Conservation (phyloP, 139 green algal species). For the Microglena sp. region DNA sequence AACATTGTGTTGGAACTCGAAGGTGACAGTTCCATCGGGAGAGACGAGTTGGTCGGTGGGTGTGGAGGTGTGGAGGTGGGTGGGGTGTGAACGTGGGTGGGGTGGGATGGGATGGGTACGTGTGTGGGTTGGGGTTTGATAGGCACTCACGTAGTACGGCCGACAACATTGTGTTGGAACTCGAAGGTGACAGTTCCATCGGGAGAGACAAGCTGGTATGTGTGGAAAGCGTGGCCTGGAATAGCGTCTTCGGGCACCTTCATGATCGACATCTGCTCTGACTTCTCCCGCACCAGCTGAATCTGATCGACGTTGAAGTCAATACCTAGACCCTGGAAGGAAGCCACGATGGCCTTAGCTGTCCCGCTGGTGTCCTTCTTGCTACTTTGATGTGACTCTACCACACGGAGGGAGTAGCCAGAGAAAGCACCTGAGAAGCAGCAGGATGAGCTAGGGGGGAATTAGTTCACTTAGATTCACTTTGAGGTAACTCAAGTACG, state of each 20-base stretch:
- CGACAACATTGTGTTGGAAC: constrained; percentile 96
- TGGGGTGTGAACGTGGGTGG: too few species aligned
- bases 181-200: constrained; percentile 83
- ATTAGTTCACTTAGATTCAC: too few species aligned
- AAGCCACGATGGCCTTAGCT: constrained; percentile 85
- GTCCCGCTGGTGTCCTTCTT: constrained; percentile 89
- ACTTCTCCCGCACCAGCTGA: constrained; percentile 66
- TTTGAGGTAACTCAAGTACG: too few species aligned
- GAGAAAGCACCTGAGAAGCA: constrained; percentile 88
- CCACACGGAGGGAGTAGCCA: constrained; percentile 83
- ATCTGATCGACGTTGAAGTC: constrained; percentile 65
- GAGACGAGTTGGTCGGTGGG: constrained; percentile 85
- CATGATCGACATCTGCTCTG: constrained; percentile 21
- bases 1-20: constrained; percentile 98
- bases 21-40: constrained; percentile 66
- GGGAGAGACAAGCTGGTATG: constrained; percentile 78
- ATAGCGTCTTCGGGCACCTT: constrained; percentile 25
- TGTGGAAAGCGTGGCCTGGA: constrained; percentile 94
- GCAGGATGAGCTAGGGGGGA: not conserved
- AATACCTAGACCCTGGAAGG: constrained; percentile 77
- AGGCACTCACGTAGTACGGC: constrained; percentile 46
- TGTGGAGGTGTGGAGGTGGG: too few species aligned
- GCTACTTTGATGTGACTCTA: constrained; percentile 91
- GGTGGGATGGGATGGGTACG: too few species aligned
- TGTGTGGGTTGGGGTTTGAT: too few species aligned